Base-by-base conservation (phyloP, 169 alveolate genomes). In the Cyclospora cayetanensis region DNA sequence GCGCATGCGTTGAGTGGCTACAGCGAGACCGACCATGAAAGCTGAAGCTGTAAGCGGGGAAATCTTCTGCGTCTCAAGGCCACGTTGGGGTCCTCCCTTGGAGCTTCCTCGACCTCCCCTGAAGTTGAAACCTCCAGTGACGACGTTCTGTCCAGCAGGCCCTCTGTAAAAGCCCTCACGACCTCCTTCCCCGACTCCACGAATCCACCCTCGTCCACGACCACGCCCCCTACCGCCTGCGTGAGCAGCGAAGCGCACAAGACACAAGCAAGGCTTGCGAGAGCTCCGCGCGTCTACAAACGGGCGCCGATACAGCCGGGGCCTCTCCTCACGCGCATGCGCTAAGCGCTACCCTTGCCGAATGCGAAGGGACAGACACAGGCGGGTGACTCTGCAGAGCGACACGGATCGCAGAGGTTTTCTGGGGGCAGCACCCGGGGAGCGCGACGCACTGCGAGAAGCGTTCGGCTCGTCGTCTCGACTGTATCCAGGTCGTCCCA, bases 401-500 rank as follows among this genome's bases (percentile, higher is more conserved):
- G n/a, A n/a, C n/a, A n/a, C n/a, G n/a, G n/a, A n/a, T n/a, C n/a
- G n/a, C n/a, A n/a, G n/a, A n/a, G n/a, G n/a, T n/a, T n/a, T n/a
- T n/a, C n/a, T n/a, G n/a, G n/a, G n/a, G n/a, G n/a, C n/a, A n/a
- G n/a, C n/a, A 2, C 20, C 25, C 22, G 25, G 25, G 11, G 60
- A 15, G 46, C 46, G 4, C 46, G 25, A 31, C 86, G 60, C 20
- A 80, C 89, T 74, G 46, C 89, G 41, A 20, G 27, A 52, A 3
- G 74, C 89, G 43, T 80, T 80, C 31, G 89, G n/a, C 76, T 80
- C 89, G 41, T 80, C 89, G 63, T 80, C 89, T 53, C 41, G 46
- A 74, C 43, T 80, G 76, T 80, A 80, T 12, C 89, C 92, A 22
- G 92, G 92, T 46, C 92, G 27, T 29, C 86, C 85, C 5, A 90